Percentiles rank a stretch among this genome's conserved stretches.
Evolutionary conservation across 768 basidiomycete species (phyloP).

Genomic region (Lactifluus hygrophoroides): DNA sequence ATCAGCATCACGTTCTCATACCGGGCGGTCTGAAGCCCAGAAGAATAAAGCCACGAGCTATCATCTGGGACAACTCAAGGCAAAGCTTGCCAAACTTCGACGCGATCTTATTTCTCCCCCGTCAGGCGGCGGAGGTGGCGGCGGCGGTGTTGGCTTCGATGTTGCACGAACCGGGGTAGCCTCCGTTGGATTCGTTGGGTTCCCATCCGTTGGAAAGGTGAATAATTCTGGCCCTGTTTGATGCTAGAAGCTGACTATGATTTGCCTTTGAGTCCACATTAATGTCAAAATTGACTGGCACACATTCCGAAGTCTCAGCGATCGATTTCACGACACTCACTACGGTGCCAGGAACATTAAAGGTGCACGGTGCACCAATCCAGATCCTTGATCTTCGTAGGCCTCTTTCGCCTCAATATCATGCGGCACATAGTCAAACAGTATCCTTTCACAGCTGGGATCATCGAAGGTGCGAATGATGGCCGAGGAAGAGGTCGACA

Average conservation of each 20-base stretch:
- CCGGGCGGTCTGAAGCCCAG: constrained; percentile 50
- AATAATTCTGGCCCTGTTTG: background rate
- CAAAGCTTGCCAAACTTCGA: constrained; percentile 94
- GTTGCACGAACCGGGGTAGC: constrained; percentile 97
- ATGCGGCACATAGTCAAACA: background rate
- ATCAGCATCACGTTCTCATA: constrained; percentile 12
- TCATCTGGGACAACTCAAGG: constrained; percentile 94
- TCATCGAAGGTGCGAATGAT: constrained; percentile 96
- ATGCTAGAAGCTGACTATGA: constrained; percentile 8
- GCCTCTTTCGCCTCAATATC: constrained; percentile 24
- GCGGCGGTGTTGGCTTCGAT: constrained; percentile 90
- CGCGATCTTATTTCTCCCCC: constrained; percentile 84
- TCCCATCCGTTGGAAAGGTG: constrained; percentile 94
- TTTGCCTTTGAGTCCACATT: constrained; percentile 57
- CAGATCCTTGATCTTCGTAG: constrained; percentile 88
- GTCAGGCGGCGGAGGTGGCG: constrained; percentile 74
- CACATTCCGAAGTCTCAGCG: constrained; percentile 90
- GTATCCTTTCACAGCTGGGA: constrained; percentile 57
- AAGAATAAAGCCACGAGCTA: constrained; percentile 96
- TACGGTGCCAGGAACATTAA: constrained; percentile 90
- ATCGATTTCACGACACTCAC: constrained; percentile 97
- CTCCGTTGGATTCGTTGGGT: constrained; percentile 87
- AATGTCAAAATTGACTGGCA: constrained; percentile 95
- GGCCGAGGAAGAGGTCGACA: constrained; percentile 95
- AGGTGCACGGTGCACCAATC: constrained; percentile 92